These are phyloP conservation scores for Neurospora cerealis DNA, from an alignment of 495 filamentous ascomycete genomes.

Conservation along the genomic window DNA sequence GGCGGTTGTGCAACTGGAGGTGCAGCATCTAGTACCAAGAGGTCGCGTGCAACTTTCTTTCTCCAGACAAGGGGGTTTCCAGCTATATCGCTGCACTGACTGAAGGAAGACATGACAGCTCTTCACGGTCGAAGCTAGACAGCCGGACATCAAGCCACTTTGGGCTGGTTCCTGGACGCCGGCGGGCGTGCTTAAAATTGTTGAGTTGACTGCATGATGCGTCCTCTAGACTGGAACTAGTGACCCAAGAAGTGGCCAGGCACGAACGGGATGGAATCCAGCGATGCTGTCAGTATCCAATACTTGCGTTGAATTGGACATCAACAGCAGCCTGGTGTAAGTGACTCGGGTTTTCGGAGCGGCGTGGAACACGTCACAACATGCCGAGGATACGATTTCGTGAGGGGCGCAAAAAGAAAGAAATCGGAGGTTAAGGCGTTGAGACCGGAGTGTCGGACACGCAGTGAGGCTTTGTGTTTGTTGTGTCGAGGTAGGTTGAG, in stretches of 20 bases:
- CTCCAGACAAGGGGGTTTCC: neutral
- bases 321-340: neutral
- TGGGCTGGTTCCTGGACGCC: neutral
- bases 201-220: neutral
- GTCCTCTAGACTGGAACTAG: no score
- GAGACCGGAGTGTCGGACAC: neutral
- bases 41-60: neutral
- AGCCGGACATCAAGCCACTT: neutral
- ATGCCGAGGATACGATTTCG: neutral
- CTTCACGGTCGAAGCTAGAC: neutral
- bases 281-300: neutral
- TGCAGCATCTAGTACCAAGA: neutral
- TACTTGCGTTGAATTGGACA: neutral
- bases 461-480: neutral
- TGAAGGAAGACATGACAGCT: neutral
- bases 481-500: neutral
- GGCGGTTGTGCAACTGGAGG: neutral
- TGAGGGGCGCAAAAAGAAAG: neutral
- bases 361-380: neutral
- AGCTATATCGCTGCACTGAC: neutral
- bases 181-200: neutral
- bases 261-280: neutral
- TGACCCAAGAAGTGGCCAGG: neutral
- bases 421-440: neutral
- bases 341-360: neutral